Evolutionary conservation across 1,284 basidiomycete species (phyloP), one percentile per base, ranked within the genome.

Genomic region (Puccinia polysora): DNA sequence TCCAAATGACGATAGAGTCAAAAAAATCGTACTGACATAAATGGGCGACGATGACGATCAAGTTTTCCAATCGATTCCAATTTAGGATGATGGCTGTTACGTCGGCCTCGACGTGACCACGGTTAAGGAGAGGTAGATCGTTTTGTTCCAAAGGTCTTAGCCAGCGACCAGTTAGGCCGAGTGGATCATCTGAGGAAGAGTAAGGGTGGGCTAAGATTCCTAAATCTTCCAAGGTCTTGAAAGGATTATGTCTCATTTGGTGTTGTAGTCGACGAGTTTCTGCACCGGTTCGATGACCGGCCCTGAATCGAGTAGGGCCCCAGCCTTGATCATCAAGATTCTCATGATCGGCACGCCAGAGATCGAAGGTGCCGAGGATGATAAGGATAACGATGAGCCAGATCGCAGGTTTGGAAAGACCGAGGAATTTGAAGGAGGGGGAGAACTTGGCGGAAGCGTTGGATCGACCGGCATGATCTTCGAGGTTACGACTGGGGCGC

Each of bases 1-100:
- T 70, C 68, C 68, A 70, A n/a, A 70, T 45, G 58, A 70, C 40
- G 49, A 70, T 70, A 4, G 58, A 38, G 36, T 70, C 47, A 38
- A 70, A 49, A 23, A 70, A 70, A 52, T 60, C 56, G 38, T 70
- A 70, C 34, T 59, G 43, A 40, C 58, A 70, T 4, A 70, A 49
- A 40, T 70, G 58, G 43, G 68, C 34, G 28, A 70, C 56, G 32
- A 70, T 62, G 20, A 62, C 45, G 34, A 60, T 38, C 4, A 70
- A 12, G 32, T 62, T 70, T 50, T 62, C 43, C 18, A 49, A 34
- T n/a, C 68, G 56, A 45, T 40, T 49, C 56, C 58, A 70, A 52
- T 70, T 70, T 18, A 70, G 58, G 15, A 70, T 15, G 8, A 70
- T 34, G 23, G 58, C 68, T 5, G 68, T 52, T 20, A 63, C 58